Conservation (phyloP, 139 green algal genomes). For the Diplosphaera chodatii region DNA sequence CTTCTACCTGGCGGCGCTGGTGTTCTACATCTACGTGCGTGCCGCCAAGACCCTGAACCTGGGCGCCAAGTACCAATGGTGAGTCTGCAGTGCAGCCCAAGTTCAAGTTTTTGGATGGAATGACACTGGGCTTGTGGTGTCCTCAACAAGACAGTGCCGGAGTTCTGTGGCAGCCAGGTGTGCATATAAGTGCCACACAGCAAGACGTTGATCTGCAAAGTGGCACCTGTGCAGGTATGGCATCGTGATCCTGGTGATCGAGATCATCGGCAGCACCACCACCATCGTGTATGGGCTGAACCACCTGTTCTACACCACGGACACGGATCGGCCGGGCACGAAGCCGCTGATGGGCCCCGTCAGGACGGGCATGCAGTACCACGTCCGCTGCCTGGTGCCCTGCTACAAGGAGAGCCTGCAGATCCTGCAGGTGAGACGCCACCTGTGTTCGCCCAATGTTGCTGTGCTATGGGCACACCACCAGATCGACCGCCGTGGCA, state of each 20-base stretch:
- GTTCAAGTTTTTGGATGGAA: neutral
- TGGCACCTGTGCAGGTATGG: constrained; percentile 10
- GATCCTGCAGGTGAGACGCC: constrained; percentile 11
- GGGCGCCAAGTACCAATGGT: constrained; percentile 12
- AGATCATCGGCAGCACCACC: constrained; percentile 22
- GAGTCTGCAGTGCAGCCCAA: neutral
- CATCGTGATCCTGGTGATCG: constrained; percentile 14
- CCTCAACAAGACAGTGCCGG: neutral
- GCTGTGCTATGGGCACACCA: no score
- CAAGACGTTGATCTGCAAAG: no score
- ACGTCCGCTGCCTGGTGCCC: constrained; percentile 21
- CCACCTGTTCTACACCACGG: constrained; percentile 13
- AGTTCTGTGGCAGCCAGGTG: no score
- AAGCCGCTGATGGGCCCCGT: neutral
- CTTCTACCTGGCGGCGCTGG: constrained; percentile 27
- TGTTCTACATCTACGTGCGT: constrained; percentile 40
- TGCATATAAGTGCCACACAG: no score
- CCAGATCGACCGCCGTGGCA: no score
- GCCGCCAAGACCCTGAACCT: constrained; percentile 38
- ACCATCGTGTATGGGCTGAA: constrained; percentile 20
- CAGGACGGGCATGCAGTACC: constrained; percentile 5
- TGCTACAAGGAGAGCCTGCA: constrained; percentile 29
- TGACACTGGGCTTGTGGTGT: neutral
- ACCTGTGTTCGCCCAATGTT: no score
- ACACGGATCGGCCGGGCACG: constrained; percentile 13